A percentile compares a stretch with the other conserved stretches of the same genome.
Evolutionary conservation across 1,284 basidiomycete species (phyloP).

Genomic region (Trichosporon inkin): DNA sequence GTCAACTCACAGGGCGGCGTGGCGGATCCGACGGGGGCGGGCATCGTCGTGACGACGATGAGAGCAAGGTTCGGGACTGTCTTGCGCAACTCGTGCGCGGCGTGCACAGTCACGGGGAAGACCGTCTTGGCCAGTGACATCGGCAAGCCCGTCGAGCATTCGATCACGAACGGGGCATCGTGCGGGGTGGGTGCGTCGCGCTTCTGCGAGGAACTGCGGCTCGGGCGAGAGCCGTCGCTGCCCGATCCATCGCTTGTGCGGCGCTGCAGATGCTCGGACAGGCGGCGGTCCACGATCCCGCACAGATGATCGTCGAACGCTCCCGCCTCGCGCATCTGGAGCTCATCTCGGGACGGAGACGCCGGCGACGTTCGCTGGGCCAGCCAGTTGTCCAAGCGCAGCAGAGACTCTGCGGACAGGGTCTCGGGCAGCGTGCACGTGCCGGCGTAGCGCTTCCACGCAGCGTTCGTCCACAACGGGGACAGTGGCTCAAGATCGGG

Average conservation of each 20-base stretch:
- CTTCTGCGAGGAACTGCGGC: not conserved
- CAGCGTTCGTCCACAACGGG: not conserved
- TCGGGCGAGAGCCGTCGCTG: not conserved
- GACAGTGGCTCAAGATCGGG: not conserved
- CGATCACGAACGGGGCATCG: not conserved
- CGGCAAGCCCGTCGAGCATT: not conserved
- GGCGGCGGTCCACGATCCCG: not conserved
- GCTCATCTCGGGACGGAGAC: no score
- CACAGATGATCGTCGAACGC: not conserved
- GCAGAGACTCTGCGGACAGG: not conserved
- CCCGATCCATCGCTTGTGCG: no score
- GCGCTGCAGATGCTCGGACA: not conserved
- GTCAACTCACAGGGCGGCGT: not conserved
- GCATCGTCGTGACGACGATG: not conserved
- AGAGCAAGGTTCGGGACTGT: not conserved
- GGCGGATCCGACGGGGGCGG: no score
- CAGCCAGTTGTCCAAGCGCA: not conserved
- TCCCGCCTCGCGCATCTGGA: not conserved
- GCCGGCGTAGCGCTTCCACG: not conserved
- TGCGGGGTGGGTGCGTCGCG: not conserved
- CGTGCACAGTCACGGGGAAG: not conserved
- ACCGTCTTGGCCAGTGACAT: not conserved
- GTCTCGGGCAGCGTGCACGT: not conserved
- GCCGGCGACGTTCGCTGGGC: not conserved
- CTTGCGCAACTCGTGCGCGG: not conserved